Conservation (phyloP, 1,139 yeast genomes). For the Hansenula lynferdii region DNA sequence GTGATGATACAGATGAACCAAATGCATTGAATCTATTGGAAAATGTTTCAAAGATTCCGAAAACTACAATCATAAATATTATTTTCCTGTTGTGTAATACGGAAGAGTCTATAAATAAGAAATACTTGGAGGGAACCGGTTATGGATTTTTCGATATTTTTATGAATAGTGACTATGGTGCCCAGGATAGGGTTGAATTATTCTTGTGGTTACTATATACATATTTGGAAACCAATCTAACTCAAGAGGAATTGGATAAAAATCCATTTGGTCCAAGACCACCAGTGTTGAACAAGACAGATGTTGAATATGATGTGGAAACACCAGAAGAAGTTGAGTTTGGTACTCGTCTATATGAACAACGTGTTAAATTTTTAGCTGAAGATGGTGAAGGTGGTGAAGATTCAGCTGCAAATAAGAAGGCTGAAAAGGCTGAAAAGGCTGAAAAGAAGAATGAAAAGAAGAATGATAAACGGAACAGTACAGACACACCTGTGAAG, state of each 20-base stretch:
- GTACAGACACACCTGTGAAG: neutral
- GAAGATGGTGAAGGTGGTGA: constrained; percentile 19
- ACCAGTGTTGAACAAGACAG: constrained; percentile 43
- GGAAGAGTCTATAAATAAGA: constrained; percentile 43
- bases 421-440: too few species aligned
- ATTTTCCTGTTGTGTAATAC: constrained; percentile 69
- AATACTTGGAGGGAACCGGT: constrained; percentile 27
- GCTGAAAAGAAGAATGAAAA: neutral
- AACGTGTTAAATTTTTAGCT: constrained; percentile 53
- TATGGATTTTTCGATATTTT: constrained; percentile 56
- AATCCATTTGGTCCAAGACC: constrained; percentile 62
- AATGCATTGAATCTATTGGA: constrained; percentile 46
- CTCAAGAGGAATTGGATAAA: constrained; percentile 41
- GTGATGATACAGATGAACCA: constrained; percentile 53
- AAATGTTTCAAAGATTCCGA: constrained; percentile 35
- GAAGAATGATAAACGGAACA: neutral
- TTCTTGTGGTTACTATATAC: constrained; percentile 84
- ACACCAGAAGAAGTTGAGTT: constrained; percentile 65
- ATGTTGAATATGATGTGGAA: constrained; percentile 57
- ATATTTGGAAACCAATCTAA: constrained; percentile 67
- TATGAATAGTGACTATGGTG: constrained; percentile 45
- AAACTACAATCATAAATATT: constrained; percentile 64
- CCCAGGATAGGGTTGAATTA: constrained; percentile 62
- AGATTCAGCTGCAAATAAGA: too few species aligned
- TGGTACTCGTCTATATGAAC: constrained; percentile 66